A percentile compares a stretch with the other conserved stretches of the same genome.
Evolutionary conservation across 768 basidiomycete genomes (phyloP).

Genomic region (Amanita fuliginea): DNA sequence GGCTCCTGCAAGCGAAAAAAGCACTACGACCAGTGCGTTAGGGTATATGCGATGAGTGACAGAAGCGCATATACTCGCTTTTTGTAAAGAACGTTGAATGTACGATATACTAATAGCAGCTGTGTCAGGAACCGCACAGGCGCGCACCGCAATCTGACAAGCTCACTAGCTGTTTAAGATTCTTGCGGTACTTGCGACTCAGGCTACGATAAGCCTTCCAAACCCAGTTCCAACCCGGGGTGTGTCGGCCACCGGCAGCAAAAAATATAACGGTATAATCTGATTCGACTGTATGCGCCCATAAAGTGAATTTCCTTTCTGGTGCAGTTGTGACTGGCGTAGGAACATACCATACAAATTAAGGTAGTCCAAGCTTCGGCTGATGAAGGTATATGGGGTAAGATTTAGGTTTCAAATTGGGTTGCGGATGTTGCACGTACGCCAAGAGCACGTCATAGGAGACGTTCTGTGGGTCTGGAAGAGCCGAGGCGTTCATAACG

Average conservation of each 20-base stretch:
- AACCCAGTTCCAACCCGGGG: constrained; percentile 82
- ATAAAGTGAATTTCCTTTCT: not conserved
- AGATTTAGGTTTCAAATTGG: not conserved
- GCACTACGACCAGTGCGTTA: constrained; percentile 37
- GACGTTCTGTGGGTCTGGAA: constrained; percentile 69
- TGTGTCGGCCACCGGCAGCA: constrained; percentile 64
- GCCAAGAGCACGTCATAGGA: constrained; percentile 68
- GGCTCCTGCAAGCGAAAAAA: constrained; percentile 81
- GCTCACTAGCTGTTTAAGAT: constrained; percentile 65
- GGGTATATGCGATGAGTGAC: constrained; percentile 1
- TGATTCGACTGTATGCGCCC: constrained; percentile 53
- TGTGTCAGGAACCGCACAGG: not conserved
- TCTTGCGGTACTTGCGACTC: constrained; percentile 79
- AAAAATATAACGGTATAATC: constrained; percentile 87
- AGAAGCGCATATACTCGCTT: constrained; percentile 23
- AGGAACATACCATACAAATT: constrained; percentile 59
- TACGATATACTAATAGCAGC: constrained; percentile 35
- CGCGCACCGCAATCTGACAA: constrained; percentile 12
- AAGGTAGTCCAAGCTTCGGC: constrained; percentile 69
- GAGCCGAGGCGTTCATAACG: constrained; percentile 69
- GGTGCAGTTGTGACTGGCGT: not conserved
- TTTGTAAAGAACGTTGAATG: constrained; percentile 85
- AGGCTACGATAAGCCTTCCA: constrained; percentile 83
- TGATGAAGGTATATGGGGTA: constrained; percentile 17
- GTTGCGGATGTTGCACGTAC: constrained; percentile 27